Base-by-base conservation (phyloP, 2,329 filamentous ascomycete species). In the Talaromyces sp. region DNA sequence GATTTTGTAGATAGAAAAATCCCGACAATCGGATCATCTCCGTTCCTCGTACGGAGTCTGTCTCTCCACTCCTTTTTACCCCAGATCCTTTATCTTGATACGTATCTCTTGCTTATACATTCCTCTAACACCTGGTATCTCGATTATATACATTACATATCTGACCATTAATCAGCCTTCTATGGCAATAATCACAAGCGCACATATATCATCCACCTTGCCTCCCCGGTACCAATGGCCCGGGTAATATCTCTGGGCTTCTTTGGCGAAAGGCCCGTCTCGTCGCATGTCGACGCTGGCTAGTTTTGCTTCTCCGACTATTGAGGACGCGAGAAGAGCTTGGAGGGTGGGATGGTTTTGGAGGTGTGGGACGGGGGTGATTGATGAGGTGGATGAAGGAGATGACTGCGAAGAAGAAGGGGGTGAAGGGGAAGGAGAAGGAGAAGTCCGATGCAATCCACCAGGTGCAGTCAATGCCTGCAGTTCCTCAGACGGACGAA, bases 161-260 rank as follows among this genome's bases (percentile, higher is more conserved):
- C 35, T n/a, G 16, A 24, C 24, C 16, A 59, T 41, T n/a, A 11
- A 41, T 60, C 56, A 62, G 52, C 33, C 65, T 63, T 80, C 89
- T 9, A 91, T 87, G 1, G 91, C 92, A 35, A 97, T 82, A 37
- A 89, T 87, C 14, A 93, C 89, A 60, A 99, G 83, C 4, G 92
- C 92, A 72, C 92, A 94, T 66, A 99, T 97, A 77, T 99, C 95
- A 75, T 99, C 95, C 22, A 96, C 87, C 78, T 99, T 99, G 61
- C 95, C 95, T 65, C 95, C 95, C 66, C 88, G 88, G 87, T 92
- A 99, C 66, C 88, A 87, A 77, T 98, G 94, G 43, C 89, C 83
- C 0, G 95, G 94, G 71, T 91, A 96, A 73, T 91, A 89, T 73
- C 89, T 91, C 75, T 95, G 92, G 22, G 97, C 92, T 77, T 97